phyloP scores from a whole-genome alignment of 768 basidiomycete genomes.

The Crepidotus variabilis region DNA sequence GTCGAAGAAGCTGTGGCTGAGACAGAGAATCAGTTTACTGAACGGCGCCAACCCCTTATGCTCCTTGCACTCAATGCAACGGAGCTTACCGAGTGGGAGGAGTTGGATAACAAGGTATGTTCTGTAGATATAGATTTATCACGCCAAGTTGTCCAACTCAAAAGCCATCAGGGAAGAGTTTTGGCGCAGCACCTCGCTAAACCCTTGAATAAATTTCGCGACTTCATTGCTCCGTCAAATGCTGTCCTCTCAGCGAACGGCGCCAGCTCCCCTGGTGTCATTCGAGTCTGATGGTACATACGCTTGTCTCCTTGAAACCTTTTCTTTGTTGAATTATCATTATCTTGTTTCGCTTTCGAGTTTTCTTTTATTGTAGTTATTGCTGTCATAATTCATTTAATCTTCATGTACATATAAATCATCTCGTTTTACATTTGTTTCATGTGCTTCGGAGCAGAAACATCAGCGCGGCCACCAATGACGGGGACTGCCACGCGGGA shows the following conservation, averaged over 20 bases:
- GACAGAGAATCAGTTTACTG: constrained; percentile 19
- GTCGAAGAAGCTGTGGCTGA: constrained; percentile 38
- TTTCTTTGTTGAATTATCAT: not conserved
- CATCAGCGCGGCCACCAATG: not conserved
- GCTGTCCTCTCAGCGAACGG: constrained; percentile 22
- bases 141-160: constrained; percentile 1
- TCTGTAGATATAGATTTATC: constrained; percentile 11
- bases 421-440: too few relatives aligned
- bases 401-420: not conserved
- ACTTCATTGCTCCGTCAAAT: constrained; percentile 14
- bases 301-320: not conserved
- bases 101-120: constrained; percentile 56
- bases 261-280: constrained; percentile 30
- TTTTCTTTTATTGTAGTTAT: not conserved
- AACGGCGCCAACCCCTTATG: constrained; percentile 52
- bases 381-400: not conserved
- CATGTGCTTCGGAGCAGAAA: too few relatives aligned
- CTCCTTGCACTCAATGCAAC: constrained; percentile 67
- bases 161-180: constrained; percentile 31
- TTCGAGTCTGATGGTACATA: constrained; percentile 11
- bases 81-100: constrained; percentile 60
- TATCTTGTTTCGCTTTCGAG: not conserved
- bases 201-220: constrained; percentile 38
- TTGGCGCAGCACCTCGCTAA: constrained; percentile 42
- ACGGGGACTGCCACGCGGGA: constrained; percentile 14